These are phyloP conservation scores for Exophiala xenobiotica DNA, from an alignment of 2,329 filamentous ascomycete genomes.

Conservation along the genomic window DNA sequence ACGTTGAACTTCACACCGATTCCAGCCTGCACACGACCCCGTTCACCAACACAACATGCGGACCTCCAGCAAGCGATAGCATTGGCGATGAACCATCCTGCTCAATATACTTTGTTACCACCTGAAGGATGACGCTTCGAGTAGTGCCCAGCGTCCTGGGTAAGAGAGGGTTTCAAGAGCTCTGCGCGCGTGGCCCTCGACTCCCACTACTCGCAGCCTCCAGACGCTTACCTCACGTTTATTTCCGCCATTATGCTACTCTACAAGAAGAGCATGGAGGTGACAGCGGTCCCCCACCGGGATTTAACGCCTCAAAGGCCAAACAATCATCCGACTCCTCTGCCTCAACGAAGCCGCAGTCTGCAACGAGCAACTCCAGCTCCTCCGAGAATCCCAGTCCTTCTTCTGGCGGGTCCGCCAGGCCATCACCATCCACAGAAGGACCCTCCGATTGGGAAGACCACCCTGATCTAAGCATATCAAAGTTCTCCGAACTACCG, in stretches of 20 bases:
- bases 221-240: slow-evolving; percentile 13
- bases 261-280: slow-evolving; percentile 13
- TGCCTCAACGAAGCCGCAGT: slow-evolving; percentile 4
- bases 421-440: slow-evolving; percentile 12
- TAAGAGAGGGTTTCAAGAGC: slow-evolving; percentile 28
- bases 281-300: slow-evolving; percentile 12
- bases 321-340: slow-evolving; percentile 9
- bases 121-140: slow-evolving; percentile 25
- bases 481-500: slow-evolving; percentile 72
- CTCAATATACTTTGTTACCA: neutral
- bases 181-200: slow-evolving; percentile 19
- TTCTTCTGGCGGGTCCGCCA: slow-evolving; percentile 16
- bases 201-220: slow-evolving; percentile 9
- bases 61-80: neutral
- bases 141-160: slow-evolving; percentile 30
- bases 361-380: slow-evolving; percentile 2
- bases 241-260: slow-evolving; percentile 18
- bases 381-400: slow-evolving; percentile 3
- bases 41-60: slow-evolving; percentile 1
- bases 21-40: neutral
- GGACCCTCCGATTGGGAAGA: slow-evolving; percentile 68
- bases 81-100: slow-evolving; percentile 7
- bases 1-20: neutral
- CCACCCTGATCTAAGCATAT: slow-evolving; percentile 68
- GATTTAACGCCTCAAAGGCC: slow-evolving; percentile 19